Percentiles rank a stretch among this genome's conserved stretches.
Conservation (phyloP, 345 rosid species). For the Camelina sativa region DNA sequence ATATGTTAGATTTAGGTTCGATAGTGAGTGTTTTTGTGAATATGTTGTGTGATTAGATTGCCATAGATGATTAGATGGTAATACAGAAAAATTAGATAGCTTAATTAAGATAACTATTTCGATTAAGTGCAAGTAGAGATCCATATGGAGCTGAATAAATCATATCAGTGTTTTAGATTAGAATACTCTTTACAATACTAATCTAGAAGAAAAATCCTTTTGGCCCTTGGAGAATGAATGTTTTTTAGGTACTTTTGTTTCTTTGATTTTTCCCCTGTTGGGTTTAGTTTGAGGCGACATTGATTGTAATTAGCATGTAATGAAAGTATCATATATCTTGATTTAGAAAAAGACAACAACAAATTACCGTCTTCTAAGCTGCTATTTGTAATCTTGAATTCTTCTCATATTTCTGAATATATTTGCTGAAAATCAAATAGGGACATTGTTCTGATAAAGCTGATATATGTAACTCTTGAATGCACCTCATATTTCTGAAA, state of each 20-base stretch:
- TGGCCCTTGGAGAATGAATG: not conserved
- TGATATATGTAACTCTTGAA: not conserved
- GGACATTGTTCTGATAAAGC: not conserved
- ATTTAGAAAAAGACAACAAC: constrained; percentile 4
- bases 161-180: not conserved
- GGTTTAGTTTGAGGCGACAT: constrained; percentile 9
- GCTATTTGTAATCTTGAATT: not conserved
- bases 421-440: not conserved
- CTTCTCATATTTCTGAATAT: not conserved
- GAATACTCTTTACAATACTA: not conserved
- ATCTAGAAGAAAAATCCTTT: not conserved
- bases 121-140: not conserved
- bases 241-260: not conserved
- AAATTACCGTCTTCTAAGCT: not conserved
- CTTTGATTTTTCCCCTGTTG: not conserved
- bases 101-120: not conserved
- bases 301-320: constrained; percentile 4
- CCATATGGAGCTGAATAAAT: not conserved
- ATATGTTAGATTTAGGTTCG: constrained; percentile 28
- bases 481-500: constrained; percentile 7
- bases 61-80: constrained; percentile 24
- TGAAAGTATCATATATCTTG: constrained; percentile 3
- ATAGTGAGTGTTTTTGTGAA: constrained; percentile 17
- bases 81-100: not conserved
- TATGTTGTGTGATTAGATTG: constrained; percentile 9